Percentiles rank a stretch among this genome's conserved stretches.
Evolutionary conservation across 2,329 filamentous ascomycete species (phyloP).

Genomic region (Paramyrothecium roridum): DNA sequence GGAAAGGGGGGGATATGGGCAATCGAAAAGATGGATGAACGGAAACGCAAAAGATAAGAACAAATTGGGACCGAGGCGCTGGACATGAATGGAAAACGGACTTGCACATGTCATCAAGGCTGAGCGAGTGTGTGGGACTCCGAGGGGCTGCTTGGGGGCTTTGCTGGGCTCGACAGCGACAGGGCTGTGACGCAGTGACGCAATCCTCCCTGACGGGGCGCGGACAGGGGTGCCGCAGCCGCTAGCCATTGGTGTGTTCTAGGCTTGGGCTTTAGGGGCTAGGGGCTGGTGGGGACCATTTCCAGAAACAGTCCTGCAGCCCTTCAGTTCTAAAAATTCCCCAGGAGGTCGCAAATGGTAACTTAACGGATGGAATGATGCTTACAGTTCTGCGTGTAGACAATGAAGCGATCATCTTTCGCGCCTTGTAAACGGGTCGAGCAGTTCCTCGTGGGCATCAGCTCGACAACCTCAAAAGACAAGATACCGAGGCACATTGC

Average conservation of each 20-base stretch:
- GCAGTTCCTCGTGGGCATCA: too few relatives aligned
- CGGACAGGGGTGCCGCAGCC: not conserved
- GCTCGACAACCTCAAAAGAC: too few relatives aligned
- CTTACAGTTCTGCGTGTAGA: too few relatives aligned
- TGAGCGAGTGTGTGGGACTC: not conserved
- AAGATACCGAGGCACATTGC: too few relatives aligned
- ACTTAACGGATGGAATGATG: too few relatives aligned
- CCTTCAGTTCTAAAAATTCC: not conserved
- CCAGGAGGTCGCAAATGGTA: too few relatives aligned
- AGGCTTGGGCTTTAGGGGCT: not conserved
- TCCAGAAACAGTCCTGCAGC: not conserved
- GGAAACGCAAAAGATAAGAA: not conserved
- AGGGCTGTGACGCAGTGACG: constrained; percentile 1
- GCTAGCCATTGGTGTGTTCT: not conserved
- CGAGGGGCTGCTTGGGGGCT: too few relatives aligned
- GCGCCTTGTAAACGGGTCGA: too few relatives aligned
- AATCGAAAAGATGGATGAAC: not conserved
- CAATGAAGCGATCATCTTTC: too few relatives aligned
- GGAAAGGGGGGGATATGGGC: not conserved
- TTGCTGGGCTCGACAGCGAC: not conserved
- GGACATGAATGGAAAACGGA: not conserved
- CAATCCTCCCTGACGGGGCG: not conserved
- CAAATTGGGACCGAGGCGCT: not conserved
- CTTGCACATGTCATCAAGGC: not conserved
- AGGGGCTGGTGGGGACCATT: not conserved